Evolutionary conservation across 1,284 basidiomycete species (phyloP).

Genomic region (Schizopora paradoxa): DNA sequence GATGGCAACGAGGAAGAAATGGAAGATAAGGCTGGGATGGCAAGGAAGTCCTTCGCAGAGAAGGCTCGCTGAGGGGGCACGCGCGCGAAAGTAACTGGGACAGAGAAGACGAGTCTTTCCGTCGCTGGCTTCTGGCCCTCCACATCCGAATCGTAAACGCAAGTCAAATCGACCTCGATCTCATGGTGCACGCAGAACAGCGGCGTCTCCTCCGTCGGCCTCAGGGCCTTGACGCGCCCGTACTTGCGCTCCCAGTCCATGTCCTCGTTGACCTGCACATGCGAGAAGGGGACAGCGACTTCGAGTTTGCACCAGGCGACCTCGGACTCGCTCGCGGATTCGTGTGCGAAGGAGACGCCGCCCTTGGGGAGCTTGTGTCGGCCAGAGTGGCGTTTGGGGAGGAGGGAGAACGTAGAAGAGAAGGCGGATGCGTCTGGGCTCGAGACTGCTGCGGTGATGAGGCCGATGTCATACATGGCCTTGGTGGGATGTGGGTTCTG

Average conservation of each 20-base stretch:
- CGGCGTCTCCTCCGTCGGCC: constrained; percentile 44
- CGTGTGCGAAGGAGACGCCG: constrained; percentile 3
- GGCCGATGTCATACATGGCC: constrained; percentile 48
- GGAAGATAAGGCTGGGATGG: constrained; percentile 14
- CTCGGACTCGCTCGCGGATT: background rate
- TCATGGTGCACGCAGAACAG: constrained; percentile 55
- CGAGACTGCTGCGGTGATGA: constrained; percentile 30
- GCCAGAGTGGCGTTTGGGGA: constrained; percentile 3
- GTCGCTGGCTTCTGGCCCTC: constrained; percentile 25
- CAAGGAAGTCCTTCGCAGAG: constrained; percentile 2
- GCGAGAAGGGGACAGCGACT: constrained; percentile 43
- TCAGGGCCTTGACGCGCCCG: constrained; percentile 35
- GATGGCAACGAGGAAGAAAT: constrained; percentile 18
- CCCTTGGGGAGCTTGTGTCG: constrained; percentile 1
- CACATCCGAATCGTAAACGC: constrained; percentile 46
- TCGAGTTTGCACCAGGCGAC: constrained; percentile 61
- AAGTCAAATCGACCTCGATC: constrained; percentile 45
- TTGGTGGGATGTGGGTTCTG: constrained; percentile 46
- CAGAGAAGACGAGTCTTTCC: constrained; percentile 36
- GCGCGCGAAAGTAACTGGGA: constrained; percentile 53
- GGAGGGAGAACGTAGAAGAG: constrained; percentile 6
- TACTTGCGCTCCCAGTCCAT: constrained; percentile 34
- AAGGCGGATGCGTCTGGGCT: constrained; percentile 27
- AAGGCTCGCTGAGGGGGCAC: constrained; percentile 24
- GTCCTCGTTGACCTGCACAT: constrained; percentile 24